Percentiles rank a stretch among this genome's conserved stretches.
phyloP scores from a whole-genome alignment of 164 flowering plant species.

The Sedum album region DNA sequence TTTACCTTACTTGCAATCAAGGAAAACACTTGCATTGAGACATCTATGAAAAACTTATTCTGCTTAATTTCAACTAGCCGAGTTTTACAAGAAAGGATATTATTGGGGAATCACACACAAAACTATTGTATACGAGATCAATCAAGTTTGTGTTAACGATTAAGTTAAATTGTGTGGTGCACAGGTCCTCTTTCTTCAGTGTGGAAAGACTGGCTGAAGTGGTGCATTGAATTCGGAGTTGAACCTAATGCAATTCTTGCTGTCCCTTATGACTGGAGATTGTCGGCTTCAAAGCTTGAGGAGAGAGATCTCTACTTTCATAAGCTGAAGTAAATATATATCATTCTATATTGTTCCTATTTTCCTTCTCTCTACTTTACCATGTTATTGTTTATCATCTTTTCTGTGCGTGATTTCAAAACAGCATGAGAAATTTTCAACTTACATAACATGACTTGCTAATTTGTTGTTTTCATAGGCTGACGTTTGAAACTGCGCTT shows the following conservation, averaged over 20 bases:
- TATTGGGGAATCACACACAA: no score
- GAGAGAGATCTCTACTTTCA: neutral
- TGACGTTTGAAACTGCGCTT: neutral
- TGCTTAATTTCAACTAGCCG: neutral
- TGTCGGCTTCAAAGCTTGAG: neutral
- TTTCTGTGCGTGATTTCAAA: no score
- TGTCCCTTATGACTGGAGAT: neutral
- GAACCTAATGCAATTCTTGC: neutral
- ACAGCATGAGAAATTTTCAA: no score
- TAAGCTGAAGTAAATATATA: neutral
- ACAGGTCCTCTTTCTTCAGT: neutral
- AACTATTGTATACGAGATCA: neutral
- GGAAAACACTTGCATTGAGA: no score
- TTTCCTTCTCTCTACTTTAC: neutral
- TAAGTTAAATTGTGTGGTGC: neutral
- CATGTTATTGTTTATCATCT: no score
- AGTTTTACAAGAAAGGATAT: neutral
- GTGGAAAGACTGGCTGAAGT: neutral
- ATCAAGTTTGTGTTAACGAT: neutral
- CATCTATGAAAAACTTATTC: neutral
- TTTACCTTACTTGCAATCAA: no score
- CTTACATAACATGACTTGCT: neutral
- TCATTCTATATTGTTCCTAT: neutral
- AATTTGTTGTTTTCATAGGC: conserved; percentile 8
- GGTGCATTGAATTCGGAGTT: neutral